Conservation (phyloP, 2,329 filamentous ascomycete species). For the Colletotrichum sp. region DNA sequence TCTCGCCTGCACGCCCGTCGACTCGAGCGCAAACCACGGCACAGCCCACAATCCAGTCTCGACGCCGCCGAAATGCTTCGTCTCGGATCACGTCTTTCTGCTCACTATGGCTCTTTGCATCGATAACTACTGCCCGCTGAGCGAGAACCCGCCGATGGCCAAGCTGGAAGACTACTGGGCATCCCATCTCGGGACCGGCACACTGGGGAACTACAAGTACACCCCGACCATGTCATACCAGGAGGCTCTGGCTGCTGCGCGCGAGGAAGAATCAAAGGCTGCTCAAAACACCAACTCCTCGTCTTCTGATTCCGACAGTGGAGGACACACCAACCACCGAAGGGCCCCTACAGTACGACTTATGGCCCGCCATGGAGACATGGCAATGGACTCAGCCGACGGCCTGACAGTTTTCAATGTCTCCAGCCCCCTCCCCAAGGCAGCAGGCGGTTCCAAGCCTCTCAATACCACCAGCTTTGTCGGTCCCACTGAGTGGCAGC, state of each 20-base stretch:
- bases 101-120: constrained; percentile 30
- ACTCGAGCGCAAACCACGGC: neutral
- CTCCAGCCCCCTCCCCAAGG: constrained; percentile 32
- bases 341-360: neutral
- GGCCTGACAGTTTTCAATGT: constrained; percentile 21
- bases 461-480: neutral
- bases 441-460: constrained; percentile 25
- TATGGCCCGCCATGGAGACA: constrained; percentile 14
- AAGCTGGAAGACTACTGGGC: constrained; percentile 6
- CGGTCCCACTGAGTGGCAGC: neutral
- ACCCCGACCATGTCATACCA: constrained; percentile 5
- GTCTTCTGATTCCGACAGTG: neutral
- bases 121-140: constrained; percentile 24
- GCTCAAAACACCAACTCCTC: neutral
- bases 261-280: constrained; percentile 24
- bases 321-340: neutral
- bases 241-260: constrained; percentile 11
- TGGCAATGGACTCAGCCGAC: neutral
- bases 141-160: neutral
- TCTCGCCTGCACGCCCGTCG: constrained; percentile 26
- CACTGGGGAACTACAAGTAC: constrained; percentile 14
- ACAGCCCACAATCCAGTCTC: constrained; percentile 15
- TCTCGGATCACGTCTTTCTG: constrained; percentile 29
- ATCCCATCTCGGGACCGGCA: neutral
- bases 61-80: constrained; percentile 29